Base-by-base conservation (phyloP, 1,139 yeast species). In the Williopsis jadinii region DNA sequence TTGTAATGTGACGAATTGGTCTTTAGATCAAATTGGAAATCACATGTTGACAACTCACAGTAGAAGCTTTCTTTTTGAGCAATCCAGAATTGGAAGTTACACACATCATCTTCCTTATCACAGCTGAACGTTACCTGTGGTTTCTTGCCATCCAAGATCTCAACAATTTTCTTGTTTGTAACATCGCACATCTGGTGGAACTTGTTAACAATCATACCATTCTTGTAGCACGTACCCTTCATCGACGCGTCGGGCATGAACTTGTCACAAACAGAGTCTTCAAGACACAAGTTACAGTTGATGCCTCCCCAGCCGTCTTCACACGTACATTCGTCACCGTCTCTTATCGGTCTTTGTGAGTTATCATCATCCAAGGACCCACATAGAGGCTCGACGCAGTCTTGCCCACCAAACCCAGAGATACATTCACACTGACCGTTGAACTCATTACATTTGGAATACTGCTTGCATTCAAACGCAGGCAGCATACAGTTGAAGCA, bases 11-110 rank as follows among this genome's bases (percentile, higher is more conserved):
- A 84, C 8, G 80, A 61, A 57, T 87, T 86, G 9, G 72, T 62
- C n/a, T 59, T 56, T 31, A 81, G 59, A 54, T 84, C 86, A 52
- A 77, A 78, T 35, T 82, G 71, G 56, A 82, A 84, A 14, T 71
- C 70, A 68, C 98, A 92, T 28, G 70, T 64, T 43, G 73, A 66
- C 53, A 92, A 71, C 34, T 84, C 94, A 67, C 98, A 92, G 59
- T 79, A 92, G 59, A 92, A 92, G 43, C 95, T 82, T 60, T 92
- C 98, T 40, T 71, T 67, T 60, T 87, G 78, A 52, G 83, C 96
- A 45, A 92, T 86, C 98, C 98, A 92, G 60, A 92, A 88, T 62
- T 92, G 97, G 64, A 92, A 88, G 57, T 87, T 81, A 65, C 98
- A 92, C 12, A 62, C 61, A 19, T 64, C 75, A 0, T 78, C 68